Evolutionary conservation across 2,329 filamentous ascomycete genomes (phyloP).

Genomic region (Monosporascus sp.): DNA sequence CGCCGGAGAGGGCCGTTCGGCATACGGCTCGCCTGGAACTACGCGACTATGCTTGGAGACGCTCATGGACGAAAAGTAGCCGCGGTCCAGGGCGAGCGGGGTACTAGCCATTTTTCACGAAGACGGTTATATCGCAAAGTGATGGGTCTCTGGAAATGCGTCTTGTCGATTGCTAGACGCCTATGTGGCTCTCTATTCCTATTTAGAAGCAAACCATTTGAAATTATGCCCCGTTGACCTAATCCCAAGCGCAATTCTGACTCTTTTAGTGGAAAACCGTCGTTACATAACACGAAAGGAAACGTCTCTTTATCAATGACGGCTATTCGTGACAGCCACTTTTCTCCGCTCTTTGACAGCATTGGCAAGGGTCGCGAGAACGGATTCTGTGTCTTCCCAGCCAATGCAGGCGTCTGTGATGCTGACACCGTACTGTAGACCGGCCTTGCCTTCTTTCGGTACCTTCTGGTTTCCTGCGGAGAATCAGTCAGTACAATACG

Average conservation of each 20-base stretch:
- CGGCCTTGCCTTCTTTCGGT: slow-evolving; percentile 75
- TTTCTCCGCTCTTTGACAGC: slow-evolving; percentile 72
- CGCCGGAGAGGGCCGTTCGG: too few relatives aligned
- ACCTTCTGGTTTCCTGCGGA: slow-evolving; percentile 77
- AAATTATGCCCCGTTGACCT: not conserved
- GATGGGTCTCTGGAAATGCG: too few relatives aligned
- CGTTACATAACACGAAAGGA: not conserved
- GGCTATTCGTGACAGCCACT: slow-evolving; percentile 26
- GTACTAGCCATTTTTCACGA: too few relatives aligned
- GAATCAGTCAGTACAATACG: slow-evolving; percentile 19
- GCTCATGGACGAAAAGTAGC: too few relatives aligned
- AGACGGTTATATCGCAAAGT: too few relatives aligned
- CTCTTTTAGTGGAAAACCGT: too few relatives aligned
- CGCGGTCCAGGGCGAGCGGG: too few relatives aligned
- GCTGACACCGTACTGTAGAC: slow-evolving; percentile 87
- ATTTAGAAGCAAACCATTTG: not conserved
- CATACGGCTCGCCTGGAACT: too few relatives aligned
- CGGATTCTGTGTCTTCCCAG: slow-evolving; percentile 82
- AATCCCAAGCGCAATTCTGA: too few relatives aligned
- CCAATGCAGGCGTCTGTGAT: slow-evolving; percentile 97
- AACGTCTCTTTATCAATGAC: not conserved
- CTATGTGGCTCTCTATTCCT: too few relatives aligned
- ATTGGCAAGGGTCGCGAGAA: slow-evolving; percentile 71
- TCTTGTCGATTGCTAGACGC: too few relatives aligned
- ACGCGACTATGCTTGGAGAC: too few relatives aligned